Base-by-base conservation (phyloP, 495 filamentous ascomycete genomes). In the Durotheca rogersii region DNA sequence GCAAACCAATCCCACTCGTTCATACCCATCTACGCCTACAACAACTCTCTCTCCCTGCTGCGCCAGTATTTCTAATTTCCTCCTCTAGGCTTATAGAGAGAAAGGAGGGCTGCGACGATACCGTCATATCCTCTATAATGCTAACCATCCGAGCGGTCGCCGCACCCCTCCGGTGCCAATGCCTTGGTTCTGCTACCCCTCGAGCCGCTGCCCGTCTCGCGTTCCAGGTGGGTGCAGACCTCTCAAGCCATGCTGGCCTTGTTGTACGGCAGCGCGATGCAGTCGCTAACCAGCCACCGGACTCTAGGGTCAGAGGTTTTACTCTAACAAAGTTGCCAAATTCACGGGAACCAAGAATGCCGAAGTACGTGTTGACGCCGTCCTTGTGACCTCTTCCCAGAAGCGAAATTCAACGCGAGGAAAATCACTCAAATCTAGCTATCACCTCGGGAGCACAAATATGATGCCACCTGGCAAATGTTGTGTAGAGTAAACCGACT, bases 281-380 rank as follows among this genome's bases (percentile, higher is more conserved):
- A 19, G 46, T 55, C 31, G 40, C 62, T 65, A 62, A 60, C 53
- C 29, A 46, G 9, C 42, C 31, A 1, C 10, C 32, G 11, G 7
- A 9, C 30, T 30, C 6, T 53, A 77, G 74, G 71, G 62, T 68
- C 66, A 65, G 62, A 60, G 74, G 51, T 67, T 60, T 56, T 78
- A 74, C 67, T 72, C 72, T 15, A 86, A 89, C 25, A 82, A 85
- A 53, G 88, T 98, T 60, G 93, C 90, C 67, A 86, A 90, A 74
- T 98, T 96, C 79, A 85, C 85, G 61, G 93, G 93, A 56, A 74
- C 80, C 68, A 96, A 95, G 75, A 89, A 84, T 56, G 72, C 87
- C 66, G 83, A 91, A 80, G 92, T 96, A 84, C 67, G 84, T 71
- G 15, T 51, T 47, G 43, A 18, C 7, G 23, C 33, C 35, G 20